A percentile compares a stretch with the other conserved stretches of the same genome.
These are phyloP conservation scores for Halophytophthora polymorphica DNA, from an alignment of 352 stramenopile genomes.

Conservation along the genomic window DNA sequence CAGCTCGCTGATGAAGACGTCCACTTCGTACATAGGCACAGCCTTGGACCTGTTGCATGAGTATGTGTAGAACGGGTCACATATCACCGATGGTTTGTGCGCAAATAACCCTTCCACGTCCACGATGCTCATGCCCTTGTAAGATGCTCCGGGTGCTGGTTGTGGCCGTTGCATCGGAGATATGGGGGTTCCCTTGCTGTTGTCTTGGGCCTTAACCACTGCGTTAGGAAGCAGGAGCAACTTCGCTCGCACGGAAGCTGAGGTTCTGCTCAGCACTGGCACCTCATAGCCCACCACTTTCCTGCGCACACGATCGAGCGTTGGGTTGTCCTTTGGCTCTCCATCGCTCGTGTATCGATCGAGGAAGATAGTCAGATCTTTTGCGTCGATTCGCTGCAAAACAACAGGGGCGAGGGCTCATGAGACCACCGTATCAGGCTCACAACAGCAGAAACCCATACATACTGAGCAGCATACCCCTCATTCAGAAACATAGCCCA, in stretches of 20 bases:
- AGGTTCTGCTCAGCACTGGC: constrained; percentile 69
- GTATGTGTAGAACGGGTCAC: constrained; percentile 71
- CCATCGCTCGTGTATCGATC: constrained; percentile 74
- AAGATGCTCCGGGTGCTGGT: not conserved
- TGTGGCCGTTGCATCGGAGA: constrained; percentile 13
- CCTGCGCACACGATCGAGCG: constrained; percentile 38
- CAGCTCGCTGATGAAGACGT: constrained; percentile 68
- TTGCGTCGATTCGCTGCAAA: constrained; percentile 52
- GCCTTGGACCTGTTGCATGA: constrained; percentile 44
- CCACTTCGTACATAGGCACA: constrained; percentile 55
- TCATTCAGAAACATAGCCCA: not conserved
- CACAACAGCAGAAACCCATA: too few species aligned
- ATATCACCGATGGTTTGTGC: constrained; percentile 43
- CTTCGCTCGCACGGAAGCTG: constrained; percentile 53
- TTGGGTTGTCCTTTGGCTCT: constrained; percentile 20
- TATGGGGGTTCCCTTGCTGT: constrained; percentile 9
- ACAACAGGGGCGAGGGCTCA: too few species aligned
- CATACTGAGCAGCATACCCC: not conserved
- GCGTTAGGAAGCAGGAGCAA: constrained; percentile 42
- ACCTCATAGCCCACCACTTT: constrained; percentile 82
- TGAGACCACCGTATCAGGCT: too few species aligned
- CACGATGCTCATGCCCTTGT: constrained; percentile 21
- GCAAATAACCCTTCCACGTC: constrained; percentile 35
- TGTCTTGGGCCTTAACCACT: constrained; percentile 7
- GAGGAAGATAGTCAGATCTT: constrained; percentile 82